Base-by-base conservation (phyloP, 371 early-diverging fungal genomes). In the Mortierella sp. region DNA sequence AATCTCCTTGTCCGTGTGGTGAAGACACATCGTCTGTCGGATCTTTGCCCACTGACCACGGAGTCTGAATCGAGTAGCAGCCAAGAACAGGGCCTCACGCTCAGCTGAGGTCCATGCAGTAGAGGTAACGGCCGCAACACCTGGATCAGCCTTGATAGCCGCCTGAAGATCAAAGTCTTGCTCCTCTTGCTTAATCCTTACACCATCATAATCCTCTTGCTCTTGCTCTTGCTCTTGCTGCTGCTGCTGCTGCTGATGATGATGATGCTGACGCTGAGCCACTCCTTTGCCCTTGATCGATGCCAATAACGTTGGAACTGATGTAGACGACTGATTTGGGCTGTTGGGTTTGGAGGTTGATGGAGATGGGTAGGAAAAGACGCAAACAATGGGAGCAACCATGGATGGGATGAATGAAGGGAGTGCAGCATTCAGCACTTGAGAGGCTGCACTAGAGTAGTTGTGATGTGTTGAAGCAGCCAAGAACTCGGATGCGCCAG, bases 381-480 rank as follows among this genome's bases (percentile, higher is more conserved):
- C 80, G 30, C 80, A 80, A 40, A 80, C 80, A 35, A 80, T 74
- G n/a, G 80, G 80, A 1, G 80, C 75, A 22, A 80, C 80, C 74
- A 79, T 68, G 35, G 80, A 75, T 0, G 80, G 80, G 37, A 80
- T 62, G 47, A 80, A 75, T 26, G 80, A 80, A 5, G 80, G 79
- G 6, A 80, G 49, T 28, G 80, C 75, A 0, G 80, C 80, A 5
- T 18, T 47, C 39, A 80, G 51, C 5, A 80, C 80, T 35, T 72
- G 72, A 18, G 80, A 65, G 4, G 71, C 75, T 1, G 75, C 63
- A 3, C 22, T 80, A 1, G 72, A 49, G 26, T 74, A 80, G 26
- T 67, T 71, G 66, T 74, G 72, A 1, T 74, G 68, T 0, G 68
- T 64, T 2, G 72, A 74, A 8, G 80, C 80, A 3, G 80, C 54